These are phyloP conservation scores for Aspergillus sp. DNA, from an alignment of 2,329 filamentous ascomycete genomes.

Conservation along the genomic window DNA sequence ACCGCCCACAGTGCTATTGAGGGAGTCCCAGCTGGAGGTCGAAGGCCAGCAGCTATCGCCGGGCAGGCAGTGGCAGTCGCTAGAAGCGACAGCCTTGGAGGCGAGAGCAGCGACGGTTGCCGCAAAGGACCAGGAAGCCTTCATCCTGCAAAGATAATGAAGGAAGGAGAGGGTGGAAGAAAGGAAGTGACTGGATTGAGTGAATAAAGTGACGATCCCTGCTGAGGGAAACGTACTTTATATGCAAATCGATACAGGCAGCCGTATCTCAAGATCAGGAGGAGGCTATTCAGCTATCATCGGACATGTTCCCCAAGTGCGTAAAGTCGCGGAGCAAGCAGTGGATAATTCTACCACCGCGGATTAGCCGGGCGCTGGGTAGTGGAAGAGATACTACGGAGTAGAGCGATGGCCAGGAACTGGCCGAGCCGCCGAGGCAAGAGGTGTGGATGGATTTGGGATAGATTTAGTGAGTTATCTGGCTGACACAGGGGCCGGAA, in stretches of 20 bases:
- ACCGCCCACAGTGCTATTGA: conserved; percentile 42
- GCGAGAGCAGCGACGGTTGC: conserved; percentile 18
- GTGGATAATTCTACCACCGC: conserved; percentile 2
- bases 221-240: neutral
- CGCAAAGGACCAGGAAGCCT: conserved; percentile 23
- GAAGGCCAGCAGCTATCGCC: conserved; percentile 43
- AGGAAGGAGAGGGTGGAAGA: conserved; percentile 5
- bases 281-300: conserved; percentile 5
- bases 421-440: neutral
- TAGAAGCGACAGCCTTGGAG: conserved; percentile 10
- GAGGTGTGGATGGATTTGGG: neutral
- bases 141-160: conserved; percentile 22
- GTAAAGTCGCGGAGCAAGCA: conserved; percentile 6
- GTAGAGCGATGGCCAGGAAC: neutral
- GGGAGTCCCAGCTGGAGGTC: conserved; percentile 30
- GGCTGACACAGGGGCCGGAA: neutral
- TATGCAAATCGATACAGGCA: neutral
- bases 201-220: neutral
- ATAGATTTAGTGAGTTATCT: neutral
- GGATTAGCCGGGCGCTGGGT: neutral
- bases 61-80: conserved; percentile 32
- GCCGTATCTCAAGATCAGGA: neutral
- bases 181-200: neutral
- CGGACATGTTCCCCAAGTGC: conserved; percentile 29
- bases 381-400: neutral